Evolutionary conservation across 2,329 filamentous ascomycete species (phyloP), one percentile per base, ranked within the genome.

Genomic region (Cadophora sp.): DNA sequence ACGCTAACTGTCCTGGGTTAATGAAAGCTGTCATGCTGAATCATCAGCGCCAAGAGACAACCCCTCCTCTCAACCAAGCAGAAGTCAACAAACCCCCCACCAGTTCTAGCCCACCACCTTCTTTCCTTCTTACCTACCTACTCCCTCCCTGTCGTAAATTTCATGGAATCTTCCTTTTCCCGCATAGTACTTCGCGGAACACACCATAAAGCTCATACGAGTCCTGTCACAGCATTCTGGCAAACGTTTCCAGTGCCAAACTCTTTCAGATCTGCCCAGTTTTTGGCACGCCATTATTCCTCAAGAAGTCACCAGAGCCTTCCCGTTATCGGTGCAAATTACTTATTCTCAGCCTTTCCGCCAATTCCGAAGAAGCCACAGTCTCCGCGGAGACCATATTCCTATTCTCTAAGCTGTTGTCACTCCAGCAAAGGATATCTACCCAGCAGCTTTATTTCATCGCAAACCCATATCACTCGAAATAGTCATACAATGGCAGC

Each of bases 401-500:
- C 5, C 47, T 47, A 41, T 36, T 13, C 5, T 33, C 33, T 6
- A 4, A 20, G 14, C 9, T 60, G 7, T 48, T 22, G 13, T 22
- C 48, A 4, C 13, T 48, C 24, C n/a, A 30, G 20, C 4, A 11
- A 16, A 33, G 16, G 24, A 20, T 6, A 18, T 20, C 13, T 60
- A 14, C 11, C n/a, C 41, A 33, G 18, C n/a, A 60, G 16, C 33
- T 20, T 22, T 11, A 18, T 24, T 33, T 43, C 55, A 16, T 60
- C 58, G 24, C 58, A 20, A 14, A 30, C 24, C n/a, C 14, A 24
- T 30, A 3, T 3, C 24, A 13, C 16, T 63, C 64, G 62, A 68
- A 53, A 53, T 48, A 65, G 13, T 22, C 48, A 62, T 45, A 56
- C 66, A 70, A 68, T 72, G 65, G 69, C 70, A 20, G 64, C 70